Evolutionary conservation across 306 rosid species (phyloP).

Genomic region (Mucuna pruriens): DNA sequence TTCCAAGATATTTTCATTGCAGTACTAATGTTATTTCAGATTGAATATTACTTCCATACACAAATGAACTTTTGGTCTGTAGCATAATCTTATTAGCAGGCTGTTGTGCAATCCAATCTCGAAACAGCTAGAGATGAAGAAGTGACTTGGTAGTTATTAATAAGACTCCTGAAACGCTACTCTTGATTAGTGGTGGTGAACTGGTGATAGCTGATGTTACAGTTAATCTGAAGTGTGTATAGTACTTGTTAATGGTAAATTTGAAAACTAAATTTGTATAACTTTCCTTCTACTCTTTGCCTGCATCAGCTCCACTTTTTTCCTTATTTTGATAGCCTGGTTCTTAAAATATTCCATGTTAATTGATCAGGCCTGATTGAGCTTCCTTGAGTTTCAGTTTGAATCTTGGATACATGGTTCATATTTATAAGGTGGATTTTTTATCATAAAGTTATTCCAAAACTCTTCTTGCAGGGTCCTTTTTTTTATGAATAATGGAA

Average conservation of each 20-base stretch:
- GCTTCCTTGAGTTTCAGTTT: constrained; percentile 15
- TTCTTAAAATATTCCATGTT: constrained; percentile 12
- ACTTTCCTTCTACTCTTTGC: neutral
- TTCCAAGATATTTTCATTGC: constrained; percentile 30
- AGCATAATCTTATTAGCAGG: constrained; percentile 41
- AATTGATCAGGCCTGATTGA: neutral
- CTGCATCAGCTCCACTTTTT: constrained; percentile 3
- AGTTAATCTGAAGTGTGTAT: constrained; percentile 41
- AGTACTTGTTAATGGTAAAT: constrained; percentile 40
- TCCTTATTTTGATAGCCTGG: neutral
- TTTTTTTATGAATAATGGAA: neutral
- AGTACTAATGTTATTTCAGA: constrained; percentile 28
- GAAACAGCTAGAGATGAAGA: constrained; percentile 38
- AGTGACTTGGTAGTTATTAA: constrained; percentile 42
- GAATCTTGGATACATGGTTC: constrained; percentile 13
- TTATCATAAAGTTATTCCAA: neutral
- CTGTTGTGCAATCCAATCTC: constrained; percentile 38
- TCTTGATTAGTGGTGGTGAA: constrained; percentile 36
- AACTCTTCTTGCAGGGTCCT: constrained; percentile 1
- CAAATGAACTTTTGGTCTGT: constrained; percentile 38
- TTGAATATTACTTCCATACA: constrained; percentile 27
- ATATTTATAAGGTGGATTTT: constrained; percentile 2
- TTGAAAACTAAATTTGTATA: constrained; percentile 23
- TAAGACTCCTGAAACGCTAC: constrained; percentile 32
- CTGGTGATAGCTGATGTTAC: constrained; percentile 45